Evolutionary conservation across 2,329 filamentous ascomycete genomes (phyloP).

Genomic region (Penicillium sp.): DNA sequence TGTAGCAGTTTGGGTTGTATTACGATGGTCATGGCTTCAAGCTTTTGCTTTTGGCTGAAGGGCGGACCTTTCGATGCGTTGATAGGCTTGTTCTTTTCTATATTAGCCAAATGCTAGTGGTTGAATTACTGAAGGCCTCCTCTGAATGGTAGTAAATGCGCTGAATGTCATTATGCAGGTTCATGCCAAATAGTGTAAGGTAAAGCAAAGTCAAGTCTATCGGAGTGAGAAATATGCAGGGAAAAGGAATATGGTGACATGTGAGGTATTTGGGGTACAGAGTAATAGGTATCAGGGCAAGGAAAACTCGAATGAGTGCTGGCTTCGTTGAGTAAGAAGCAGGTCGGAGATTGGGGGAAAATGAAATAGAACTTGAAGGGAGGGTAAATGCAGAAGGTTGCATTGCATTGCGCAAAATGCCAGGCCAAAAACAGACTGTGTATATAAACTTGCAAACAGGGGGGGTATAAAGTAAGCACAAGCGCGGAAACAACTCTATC

Average conservation of each 20-base stretch:
- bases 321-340: neutral
- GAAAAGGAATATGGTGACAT: neutral
- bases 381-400: no score
- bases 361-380: constrained; percentile 10
- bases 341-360: neutral
- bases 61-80: neutral
- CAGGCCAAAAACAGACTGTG: constrained; percentile 4
- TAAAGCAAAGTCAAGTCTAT: no score
- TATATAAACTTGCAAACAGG: constrained; percentile 17
- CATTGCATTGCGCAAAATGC: neutral
- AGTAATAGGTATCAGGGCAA: neutral
- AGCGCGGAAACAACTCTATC: constrained; percentile 26
- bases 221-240: no score
- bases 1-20: no score
- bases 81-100: no score
- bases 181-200: no score
- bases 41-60: no score
- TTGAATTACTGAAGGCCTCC: no score
- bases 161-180: no score
- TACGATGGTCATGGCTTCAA: no score
- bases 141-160: no score
- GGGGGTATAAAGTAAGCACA: constrained; percentile 26
- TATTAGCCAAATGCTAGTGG: no score
- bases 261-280: neutral
- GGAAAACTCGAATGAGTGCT: constrained; percentile 2